Conservation (phyloP, 78 protist species). For the Cavenderia fasciculata region DNA sequence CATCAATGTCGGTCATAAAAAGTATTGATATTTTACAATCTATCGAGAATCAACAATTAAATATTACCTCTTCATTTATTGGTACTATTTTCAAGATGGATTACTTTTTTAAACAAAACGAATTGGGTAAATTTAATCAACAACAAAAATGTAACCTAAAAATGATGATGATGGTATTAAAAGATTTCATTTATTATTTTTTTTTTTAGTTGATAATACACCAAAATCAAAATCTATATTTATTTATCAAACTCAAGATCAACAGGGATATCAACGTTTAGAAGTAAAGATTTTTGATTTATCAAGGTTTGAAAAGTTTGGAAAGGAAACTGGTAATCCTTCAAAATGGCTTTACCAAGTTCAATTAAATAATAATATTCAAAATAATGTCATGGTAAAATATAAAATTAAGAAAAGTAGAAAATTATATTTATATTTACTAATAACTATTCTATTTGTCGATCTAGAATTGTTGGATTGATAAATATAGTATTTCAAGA, state of each 20-base stretch:
- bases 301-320: slow-evolving; percentile 17
- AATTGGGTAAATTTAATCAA: no score
- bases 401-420: not conserved
- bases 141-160: no score
- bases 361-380: no score
- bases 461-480: slow-evolving; percentile 39
- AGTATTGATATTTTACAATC: not conserved
- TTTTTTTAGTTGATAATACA: no score
- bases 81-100: no score
- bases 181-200: no score
- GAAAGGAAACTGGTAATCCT: not conserved
- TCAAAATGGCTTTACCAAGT: not conserved
- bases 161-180: no score
- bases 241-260: slow-evolving; percentile 1
- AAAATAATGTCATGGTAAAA: no score
- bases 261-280: not conserved
- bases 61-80: not conserved
- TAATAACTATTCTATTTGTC: no score
- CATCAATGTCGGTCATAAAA: not conserved
- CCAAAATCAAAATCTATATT: slow-evolving; percentile 30
- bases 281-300: slow-evolving; percentile 34
- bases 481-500: slow-evolving; percentile 10
- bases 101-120: no score
- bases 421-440: slow-evolving; percentile 2
- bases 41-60: not conserved